Evolutionary conservation across 192 early-diverging fungal species (phyloP).

Genomic region (Podila verticillata): DNA sequence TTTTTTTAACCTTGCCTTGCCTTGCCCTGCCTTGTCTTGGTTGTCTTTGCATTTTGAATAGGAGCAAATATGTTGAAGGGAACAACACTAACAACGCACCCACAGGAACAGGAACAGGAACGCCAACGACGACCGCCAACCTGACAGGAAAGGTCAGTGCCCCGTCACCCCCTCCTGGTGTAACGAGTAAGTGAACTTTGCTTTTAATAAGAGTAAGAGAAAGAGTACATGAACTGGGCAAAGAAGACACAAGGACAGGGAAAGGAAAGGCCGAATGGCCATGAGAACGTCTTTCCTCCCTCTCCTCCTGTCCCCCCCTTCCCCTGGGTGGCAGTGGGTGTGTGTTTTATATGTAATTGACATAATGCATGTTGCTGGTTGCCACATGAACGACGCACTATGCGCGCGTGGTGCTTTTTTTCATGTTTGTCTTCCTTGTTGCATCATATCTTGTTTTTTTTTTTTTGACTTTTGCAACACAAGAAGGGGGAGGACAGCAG

Average conservation of each 20-base stretch:
- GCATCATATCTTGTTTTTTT: background rate
- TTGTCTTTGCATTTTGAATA: constrained; percentile 10
- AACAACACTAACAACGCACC: constrained; percentile 7
- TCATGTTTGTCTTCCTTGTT: background rate
- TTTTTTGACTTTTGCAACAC: background rate
- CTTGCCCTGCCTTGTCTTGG: background rate
- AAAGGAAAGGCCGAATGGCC: background rate
- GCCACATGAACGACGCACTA: background rate
- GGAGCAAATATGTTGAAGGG: constrained; percentile 54
- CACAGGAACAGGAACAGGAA: background rate
- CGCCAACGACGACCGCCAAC: background rate
- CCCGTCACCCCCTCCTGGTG: constrained; percentile 29
- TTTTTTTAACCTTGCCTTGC: background rate
- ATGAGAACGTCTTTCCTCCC: background rate
- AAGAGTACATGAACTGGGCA: background rate
- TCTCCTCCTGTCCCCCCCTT: background rate
- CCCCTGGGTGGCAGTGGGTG: background rate
- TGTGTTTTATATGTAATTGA: background rate
- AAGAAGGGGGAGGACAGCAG: no score
- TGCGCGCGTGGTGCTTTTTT: background rate
- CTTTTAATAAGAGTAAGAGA: constrained; percentile 5
- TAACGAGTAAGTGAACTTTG: constrained; percentile 38
- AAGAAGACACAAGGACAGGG: no score
- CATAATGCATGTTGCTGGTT: background rate
- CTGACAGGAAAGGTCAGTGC: constrained; percentile 11